Evolutionary conservation across 306 rosid genomes (phyloP).

Genomic region (Cicer yamashitae): DNA sequence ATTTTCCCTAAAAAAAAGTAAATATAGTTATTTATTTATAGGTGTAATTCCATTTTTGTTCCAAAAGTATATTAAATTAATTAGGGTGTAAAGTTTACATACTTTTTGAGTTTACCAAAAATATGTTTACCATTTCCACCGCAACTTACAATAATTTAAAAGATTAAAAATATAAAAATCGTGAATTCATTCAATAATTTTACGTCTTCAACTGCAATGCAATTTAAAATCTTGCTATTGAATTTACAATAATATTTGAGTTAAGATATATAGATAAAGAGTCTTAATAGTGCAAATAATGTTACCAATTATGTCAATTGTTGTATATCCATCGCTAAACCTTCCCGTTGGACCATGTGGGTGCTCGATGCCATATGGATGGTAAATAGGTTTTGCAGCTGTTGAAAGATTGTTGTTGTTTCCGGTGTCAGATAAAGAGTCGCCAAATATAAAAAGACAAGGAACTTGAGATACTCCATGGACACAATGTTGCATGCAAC

Average conservation of each 20-base stretch:
- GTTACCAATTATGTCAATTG: constrained; percentile 12
- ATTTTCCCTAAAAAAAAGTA: too few relatives aligned
- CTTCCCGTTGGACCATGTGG: constrained; percentile 58
- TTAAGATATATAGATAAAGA: background rate
- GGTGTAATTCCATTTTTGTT: too few relatives aligned
- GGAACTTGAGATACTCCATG: constrained; percentile 42
- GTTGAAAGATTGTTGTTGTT: constrained; percentile 58
- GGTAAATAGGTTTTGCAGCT: constrained; percentile 37
- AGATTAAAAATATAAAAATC: too few relatives aligned
- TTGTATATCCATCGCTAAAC: constrained; percentile 51
- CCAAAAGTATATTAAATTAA: too few relatives aligned
- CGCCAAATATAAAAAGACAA: constrained; percentile 63
- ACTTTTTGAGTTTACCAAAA: too few relatives aligned
- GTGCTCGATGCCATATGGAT: constrained; percentile 67
- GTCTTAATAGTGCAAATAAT: background rate
- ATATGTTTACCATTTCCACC: too few relatives aligned
- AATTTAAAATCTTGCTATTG: background rate
- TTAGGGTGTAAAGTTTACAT: too few relatives aligned
- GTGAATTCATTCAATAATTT: too few relatives aligned
- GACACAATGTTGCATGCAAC: background rate
- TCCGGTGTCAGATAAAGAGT: constrained; percentile 62
- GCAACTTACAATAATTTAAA: too few relatives aligned
- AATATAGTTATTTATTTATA: too few relatives aligned
- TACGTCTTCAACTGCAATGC: too few relatives aligned
- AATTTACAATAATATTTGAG: background rate